Percentiles rank a stretch among this genome's conserved stretches.
Conservation (phyloP, 2,329 filamentous ascomycete genomes). For the Penicillium oxalicum region DNA sequence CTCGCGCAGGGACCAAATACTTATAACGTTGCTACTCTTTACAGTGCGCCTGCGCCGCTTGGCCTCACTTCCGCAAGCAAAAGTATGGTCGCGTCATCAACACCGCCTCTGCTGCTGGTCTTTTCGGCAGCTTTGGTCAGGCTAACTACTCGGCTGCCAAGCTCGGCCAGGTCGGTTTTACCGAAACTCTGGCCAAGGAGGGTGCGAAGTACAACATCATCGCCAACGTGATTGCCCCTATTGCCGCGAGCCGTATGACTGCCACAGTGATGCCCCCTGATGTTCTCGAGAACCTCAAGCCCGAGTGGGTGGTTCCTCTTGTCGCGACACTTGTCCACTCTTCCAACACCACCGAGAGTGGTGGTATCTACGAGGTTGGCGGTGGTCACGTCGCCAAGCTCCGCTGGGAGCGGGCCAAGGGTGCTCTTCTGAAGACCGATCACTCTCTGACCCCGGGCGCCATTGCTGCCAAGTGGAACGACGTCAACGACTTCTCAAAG, state of each 20-base stretch:
- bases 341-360: slow-evolving; percentile 74
- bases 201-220: slow-evolving; percentile 97
- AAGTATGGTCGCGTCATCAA: slow-evolving; percentile 97
- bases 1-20: neutral
- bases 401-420: slow-evolving; percentile 88
- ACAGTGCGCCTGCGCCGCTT: slow-evolving; percentile 79
- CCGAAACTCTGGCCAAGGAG: slow-evolving; percentile 96
- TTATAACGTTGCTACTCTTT: slow-evolving; percentile 11
- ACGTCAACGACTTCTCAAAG: slow-evolving; percentile 78
- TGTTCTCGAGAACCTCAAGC: slow-evolving; percentile 75
- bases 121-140: slow-evolving; percentile 95
- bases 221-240: slow-evolving; percentile 88
- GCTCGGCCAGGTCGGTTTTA: slow-evolving; percentile 91
- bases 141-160: slow-evolving; percentile 97
- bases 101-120: slow-evolving; percentile 89
- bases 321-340: slow-evolving; percentile 85
- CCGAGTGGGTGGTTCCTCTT: slow-evolving; percentile 90
- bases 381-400: slow-evolving; percentile 89
- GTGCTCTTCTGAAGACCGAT: slow-evolving; percentile 84
- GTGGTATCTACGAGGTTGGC: slow-evolving; percentile 87
- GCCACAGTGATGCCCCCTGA: slow-evolving; percentile 94
- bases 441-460: slow-evolving; percentile 80
- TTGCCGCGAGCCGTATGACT: slow-evolving; percentile 93
- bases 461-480: slow-evolving; percentile 81
- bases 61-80: slow-evolving; percentile 97